Conservation (phyloP, 2,329 filamentous ascomycete species). For the Aspergillus novoparasiticus region DNA sequence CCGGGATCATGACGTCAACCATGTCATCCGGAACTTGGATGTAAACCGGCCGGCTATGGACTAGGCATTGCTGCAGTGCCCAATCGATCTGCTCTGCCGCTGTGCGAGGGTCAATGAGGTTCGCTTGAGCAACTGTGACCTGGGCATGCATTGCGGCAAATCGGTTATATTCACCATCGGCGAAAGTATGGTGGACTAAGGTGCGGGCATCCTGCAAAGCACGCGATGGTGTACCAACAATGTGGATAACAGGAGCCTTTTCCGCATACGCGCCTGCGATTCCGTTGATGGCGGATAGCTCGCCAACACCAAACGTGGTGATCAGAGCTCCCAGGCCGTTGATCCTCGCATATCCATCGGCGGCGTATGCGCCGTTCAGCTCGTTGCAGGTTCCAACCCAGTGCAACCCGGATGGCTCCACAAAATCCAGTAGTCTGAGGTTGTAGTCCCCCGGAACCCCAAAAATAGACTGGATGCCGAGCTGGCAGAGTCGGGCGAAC, state of each 20-base stretch:
- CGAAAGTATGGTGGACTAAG: conserved; percentile 67
- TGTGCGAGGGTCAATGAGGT: conserved; percentile 42
- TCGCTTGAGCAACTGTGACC: conserved; percentile 16
- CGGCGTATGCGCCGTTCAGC: conserved; percentile 42
- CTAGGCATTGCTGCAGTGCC: conserved; percentile 53
- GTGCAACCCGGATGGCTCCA: not conserved
- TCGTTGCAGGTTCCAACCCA: conserved; percentile 2
- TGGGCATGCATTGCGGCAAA: conserved; percentile 20
- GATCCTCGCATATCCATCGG: conserved; percentile 36
- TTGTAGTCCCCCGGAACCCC: conserved; percentile 4
- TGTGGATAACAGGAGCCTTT: conserved; percentile 67
- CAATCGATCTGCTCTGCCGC: conserved; percentile 56
- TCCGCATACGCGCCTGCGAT: conserved; percentile 74
- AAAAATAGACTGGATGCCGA: not conserved
- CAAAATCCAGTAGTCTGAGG: not conserved
- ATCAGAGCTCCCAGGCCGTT: conserved; percentile 31
- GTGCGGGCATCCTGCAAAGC: conserved; percentile 47
- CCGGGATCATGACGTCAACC: conserved; percentile 37
- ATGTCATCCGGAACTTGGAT: conserved; percentile 60
- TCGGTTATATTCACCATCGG: conserved; percentile 18
- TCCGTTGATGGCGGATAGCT: conserved; percentile 70
- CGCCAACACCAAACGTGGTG: conserved; percentile 60
- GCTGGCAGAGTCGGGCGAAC: not conserved
- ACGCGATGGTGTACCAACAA: conserved; percentile 57
- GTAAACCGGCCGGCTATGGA: conserved; percentile 58